Base-by-base conservation (phyloP, 345 rosid genomes). In the Eucalyptus urophylla region DNA sequence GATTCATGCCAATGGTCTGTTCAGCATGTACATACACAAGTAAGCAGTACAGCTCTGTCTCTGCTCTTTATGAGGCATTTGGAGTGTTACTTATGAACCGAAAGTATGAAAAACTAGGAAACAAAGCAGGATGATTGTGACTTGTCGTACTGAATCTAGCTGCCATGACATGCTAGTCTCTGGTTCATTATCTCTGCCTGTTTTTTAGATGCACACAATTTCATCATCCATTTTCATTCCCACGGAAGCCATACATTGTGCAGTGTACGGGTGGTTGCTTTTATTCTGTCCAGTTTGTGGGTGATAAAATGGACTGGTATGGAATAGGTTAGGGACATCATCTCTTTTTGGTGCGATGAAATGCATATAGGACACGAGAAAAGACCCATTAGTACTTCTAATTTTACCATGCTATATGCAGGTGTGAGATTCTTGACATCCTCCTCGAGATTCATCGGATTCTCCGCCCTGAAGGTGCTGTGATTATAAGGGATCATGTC, bases 371-470 rank as follows among this genome's bases (percentile, higher is more conserved):
- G 85, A 54, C 53, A 33, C 56, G 6, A 45, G 27, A 16, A 51
- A 51, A 53, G 83, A 87, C 29, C 6, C 31, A 8, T 44, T 51
- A 33, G 25, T 33, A 5, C 44, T 69, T 69, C 24, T 72, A 37
- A 51, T 86, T 22, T 37, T 60, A 25, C 24, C 8, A 86, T 87
- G 45, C 56, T 5, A 56, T 8, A 81, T 88, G 92, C 93, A 96
- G 97, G 93, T 95, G 97, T 53, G 93, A 94, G 90, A 89, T 92
- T 58, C 76, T 89, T 44, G 92, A 94, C 87, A 94, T 95, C 76
- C 92, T 96, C n/a, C 89, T 95, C 14, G 96, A 94, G 94, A 93
- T 96, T 91, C 89, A 93, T n/a, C 92, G 94, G 89, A 93, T 95
- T 88, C 91, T 95, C 87, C 92, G 96, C 29, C 97, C 98, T 1